Conservation (phyloP, 2,329 filamentous ascomycete genomes). For the Chaetomium strumarium region DNA sequence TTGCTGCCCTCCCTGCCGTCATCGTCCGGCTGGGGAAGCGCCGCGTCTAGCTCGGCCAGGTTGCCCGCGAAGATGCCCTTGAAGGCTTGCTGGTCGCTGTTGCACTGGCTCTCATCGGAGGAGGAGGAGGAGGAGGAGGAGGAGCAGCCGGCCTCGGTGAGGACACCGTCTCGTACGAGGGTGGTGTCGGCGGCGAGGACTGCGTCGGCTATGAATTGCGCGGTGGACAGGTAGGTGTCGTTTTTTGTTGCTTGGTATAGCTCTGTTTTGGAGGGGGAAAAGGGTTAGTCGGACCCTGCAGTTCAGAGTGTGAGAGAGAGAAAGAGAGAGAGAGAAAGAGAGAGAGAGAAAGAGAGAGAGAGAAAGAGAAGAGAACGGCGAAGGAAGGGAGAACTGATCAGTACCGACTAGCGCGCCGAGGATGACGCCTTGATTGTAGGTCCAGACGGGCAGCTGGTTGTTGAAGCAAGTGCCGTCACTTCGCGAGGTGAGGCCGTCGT, state of each 20-base stretch:
- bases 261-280: constrained; percentile 29
- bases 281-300: no score
- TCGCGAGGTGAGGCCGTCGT: constrained; percentile 43
- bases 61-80: constrained; percentile 67
- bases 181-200: constrained; percentile 38
- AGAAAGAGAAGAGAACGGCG: neutral
- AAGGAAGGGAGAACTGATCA: no score
- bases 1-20: neutral
- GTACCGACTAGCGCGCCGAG: constrained; percentile 44
- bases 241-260: constrained; percentile 41
- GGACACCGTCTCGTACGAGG: constrained; percentile 34
- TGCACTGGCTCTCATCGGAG: constrained; percentile 34
- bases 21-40: neutral
- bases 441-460: constrained; percentile 45
- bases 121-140: neutral
- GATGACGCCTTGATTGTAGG: constrained; percentile 55
- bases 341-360: neutral
- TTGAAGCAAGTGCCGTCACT: constrained; percentile 40
- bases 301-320: no score
- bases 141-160: constrained; percentile 43
- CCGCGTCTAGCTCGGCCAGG: constrained; percentile 50
- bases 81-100: constrained; percentile 53
- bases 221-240: constrained; percentile 36
- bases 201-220: constrained; percentile 45
- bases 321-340: no score